phyloP scores from a whole-genome alignment of 139 green algal genomes.

The Coelastrella sp. region DNA sequence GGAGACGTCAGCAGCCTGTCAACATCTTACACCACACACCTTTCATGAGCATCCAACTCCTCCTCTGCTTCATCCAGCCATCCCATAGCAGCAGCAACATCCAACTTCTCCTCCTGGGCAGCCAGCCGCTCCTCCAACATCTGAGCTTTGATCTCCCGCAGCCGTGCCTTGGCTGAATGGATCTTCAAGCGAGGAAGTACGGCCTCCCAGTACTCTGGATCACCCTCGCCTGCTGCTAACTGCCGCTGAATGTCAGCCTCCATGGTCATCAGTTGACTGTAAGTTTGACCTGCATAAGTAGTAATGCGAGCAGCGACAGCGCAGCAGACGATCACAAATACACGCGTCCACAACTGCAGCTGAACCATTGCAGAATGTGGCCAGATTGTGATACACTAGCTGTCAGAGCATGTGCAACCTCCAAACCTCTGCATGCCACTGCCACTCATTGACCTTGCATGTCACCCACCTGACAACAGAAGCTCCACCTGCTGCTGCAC shows the following conservation, averaged over 20 bases:
- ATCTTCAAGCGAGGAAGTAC: constrained; percentile 44
- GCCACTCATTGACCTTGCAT: no score
- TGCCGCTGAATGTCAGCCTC: constrained; percentile 23
- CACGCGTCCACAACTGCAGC: no score
- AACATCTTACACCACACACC: not conserved
- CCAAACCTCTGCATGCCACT: no score
- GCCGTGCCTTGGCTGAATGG: constrained; percentile 53
- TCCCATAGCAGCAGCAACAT: constrained; percentile 48
- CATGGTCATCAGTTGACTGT: constrained; percentile 51
- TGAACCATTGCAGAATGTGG: no score
- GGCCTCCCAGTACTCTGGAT: constrained; percentile 84
- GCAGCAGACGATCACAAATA: no score
- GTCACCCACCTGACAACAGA: constrained; percentile 49
- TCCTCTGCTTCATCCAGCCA: constrained; percentile 50
- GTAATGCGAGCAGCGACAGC: not conserved
- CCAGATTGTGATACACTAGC: no score
- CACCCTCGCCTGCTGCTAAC: constrained; percentile 53
- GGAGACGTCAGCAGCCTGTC: not conserved
- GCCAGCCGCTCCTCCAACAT: constrained; percentile 36
- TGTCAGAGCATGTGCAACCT: no score
- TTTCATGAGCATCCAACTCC: constrained; percentile 6
- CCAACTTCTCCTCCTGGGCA: constrained; percentile 31
- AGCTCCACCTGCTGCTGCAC: constrained; percentile 32
- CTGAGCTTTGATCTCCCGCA: constrained; percentile 69
- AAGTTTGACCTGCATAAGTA: constrained; percentile 29